Conservation (phyloP, 345 rosid genomes). For the Camelina hispida region DNA sequence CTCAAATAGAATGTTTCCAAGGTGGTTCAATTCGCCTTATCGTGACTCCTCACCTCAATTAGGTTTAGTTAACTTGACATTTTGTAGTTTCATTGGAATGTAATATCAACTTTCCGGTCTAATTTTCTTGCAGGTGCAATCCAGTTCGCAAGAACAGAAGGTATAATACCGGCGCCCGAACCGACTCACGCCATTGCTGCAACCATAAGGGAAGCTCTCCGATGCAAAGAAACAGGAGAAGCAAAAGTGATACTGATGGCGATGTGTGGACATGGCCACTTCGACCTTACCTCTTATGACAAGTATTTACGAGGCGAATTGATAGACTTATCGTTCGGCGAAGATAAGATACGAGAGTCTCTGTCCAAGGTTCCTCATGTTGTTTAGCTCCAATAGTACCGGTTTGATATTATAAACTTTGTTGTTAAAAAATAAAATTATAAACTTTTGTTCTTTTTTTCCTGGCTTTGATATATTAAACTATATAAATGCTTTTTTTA, state of each 20-base stretch:
- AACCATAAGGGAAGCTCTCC: slow-evolving; percentile 84
- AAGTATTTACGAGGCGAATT: slow-evolving; percentile 74
- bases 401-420: too few relatives aligned
- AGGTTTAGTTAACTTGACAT: neutral
- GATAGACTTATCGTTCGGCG: slow-evolving; percentile 76
- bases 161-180: slow-evolving; percentile 91
- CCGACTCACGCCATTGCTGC: slow-evolving; percentile 97
- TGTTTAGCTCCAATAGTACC: slow-evolving; percentile 12
- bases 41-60: too few relatives aligned
- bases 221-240: slow-evolving; percentile 79
- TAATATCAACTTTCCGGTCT: slow-evolving; percentile 10
- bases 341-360: slow-evolving; percentile 65
- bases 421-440: too few relatives aligned
- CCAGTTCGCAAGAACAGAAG: slow-evolving; percentile 85
- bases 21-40: too few relatives aligned
- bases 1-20: slow-evolving; percentile 84
- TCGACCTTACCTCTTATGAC: slow-evolving; percentile 81
- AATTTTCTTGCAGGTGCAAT: slow-evolving; percentile 67
- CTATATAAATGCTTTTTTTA: too few relatives aligned
- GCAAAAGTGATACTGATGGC: slow-evolving; percentile 86
- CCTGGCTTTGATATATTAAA: too few relatives aligned
- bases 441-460: too few relatives aligned
- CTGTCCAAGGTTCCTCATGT: slow-evolving; percentile 70
- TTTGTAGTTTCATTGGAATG: neutral
- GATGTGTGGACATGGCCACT: slow-evolving; percentile 98